phyloP scores from a whole-genome alignment of 208 protist genomes.

The Wallacemonas sp. region DNA sequence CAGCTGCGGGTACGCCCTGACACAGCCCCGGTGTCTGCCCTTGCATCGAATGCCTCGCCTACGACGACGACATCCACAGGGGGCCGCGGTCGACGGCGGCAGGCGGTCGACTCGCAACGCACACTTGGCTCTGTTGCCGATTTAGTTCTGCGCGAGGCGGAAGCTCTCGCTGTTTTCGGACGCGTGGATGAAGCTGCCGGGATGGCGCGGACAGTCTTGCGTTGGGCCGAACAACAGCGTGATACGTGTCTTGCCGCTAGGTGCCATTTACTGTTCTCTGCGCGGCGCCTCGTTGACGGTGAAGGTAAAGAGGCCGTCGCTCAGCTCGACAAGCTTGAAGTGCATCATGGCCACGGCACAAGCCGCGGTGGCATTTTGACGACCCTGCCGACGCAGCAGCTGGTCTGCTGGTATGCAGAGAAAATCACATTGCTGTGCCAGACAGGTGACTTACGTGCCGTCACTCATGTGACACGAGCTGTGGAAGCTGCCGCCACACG shows the following conservation, averaged over 20 bases:
- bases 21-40: neutral
- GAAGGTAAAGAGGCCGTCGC: conserved; percentile 14
- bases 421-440: conserved; percentile 24
- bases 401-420: conserved; percentile 20
- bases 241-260: conserved; percentile 17
- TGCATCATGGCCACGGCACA: neutral
- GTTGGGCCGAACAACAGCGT: conserved; percentile 22
- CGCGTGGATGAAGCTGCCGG: conserved; percentile 38
- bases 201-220: conserved; percentile 26
- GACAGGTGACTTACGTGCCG: conserved; percentile 13
- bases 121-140: conserved; percentile 28
- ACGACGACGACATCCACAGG: neutral
- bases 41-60: neutral
- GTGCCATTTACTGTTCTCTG: conserved; percentile 27
- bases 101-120: neutral
- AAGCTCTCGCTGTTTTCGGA: conserved; percentile 36
- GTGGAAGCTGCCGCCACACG: neutral
- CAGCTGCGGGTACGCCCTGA: conserved; percentile 10
- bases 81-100: too few relatives aligned
- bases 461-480: conserved; percentile 1
- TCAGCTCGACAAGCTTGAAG: conserved; percentile 15
- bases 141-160: conserved; percentile 47
- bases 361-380: neutral
- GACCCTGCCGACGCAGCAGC: conserved; percentile 12
- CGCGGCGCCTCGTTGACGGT: conserved; percentile 26